These are phyloP conservation scores for Cryptococcus sp. DNA, from an alignment of 1,284 basidiomycete species.

Conservation along the genomic window DNA sequence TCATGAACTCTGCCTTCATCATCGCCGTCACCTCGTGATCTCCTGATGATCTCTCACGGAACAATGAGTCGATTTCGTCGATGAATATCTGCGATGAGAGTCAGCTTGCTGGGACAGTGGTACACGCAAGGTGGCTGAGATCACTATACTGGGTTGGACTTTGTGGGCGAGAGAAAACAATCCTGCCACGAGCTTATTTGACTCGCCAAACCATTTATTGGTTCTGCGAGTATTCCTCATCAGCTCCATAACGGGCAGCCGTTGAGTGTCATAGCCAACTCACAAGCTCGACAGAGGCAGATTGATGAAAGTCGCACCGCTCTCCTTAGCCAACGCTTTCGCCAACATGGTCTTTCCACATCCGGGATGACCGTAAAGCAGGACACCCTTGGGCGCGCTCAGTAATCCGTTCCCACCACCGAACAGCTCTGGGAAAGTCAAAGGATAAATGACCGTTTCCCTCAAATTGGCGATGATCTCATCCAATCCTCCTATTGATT, in stretches of 20 bases:
- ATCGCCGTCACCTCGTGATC: conserved; percentile 98
- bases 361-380: conserved; percentile 87
- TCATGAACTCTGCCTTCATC: conserved; percentile 99
- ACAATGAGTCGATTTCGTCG: conserved; percentile 83
- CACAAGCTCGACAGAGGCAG: conserved; percentile 64
- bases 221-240: conserved; percentile 45
- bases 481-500: conserved; percentile 84
- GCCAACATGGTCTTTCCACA: conserved; percentile 96
- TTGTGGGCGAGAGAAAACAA: conserved; percentile 74
- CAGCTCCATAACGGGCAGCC: conserved; percentile 55
- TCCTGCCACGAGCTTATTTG: conserved; percentile 93
- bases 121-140: conserved; percentile 9
- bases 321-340: conserved; percentile 93
- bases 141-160: conserved; percentile 68
- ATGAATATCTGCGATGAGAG: conserved; percentile 63
- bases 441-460: conserved; percentile 94
- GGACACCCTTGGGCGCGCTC: conserved; percentile 64
- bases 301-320: conserved; percentile 94
- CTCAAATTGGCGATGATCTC: conserved; percentile 85
- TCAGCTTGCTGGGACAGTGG: background rate
- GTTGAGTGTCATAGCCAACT: conserved; percentile 57
- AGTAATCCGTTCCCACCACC: conserved; percentile 62
- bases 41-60: conserved; percentile 78
- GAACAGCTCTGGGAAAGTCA: conserved; percentile 90
- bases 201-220: conserved; percentile 98